Base-by-base conservation (phyloP, 352 stramenopile species). In the Pelagophyceae sp. region DNA sequence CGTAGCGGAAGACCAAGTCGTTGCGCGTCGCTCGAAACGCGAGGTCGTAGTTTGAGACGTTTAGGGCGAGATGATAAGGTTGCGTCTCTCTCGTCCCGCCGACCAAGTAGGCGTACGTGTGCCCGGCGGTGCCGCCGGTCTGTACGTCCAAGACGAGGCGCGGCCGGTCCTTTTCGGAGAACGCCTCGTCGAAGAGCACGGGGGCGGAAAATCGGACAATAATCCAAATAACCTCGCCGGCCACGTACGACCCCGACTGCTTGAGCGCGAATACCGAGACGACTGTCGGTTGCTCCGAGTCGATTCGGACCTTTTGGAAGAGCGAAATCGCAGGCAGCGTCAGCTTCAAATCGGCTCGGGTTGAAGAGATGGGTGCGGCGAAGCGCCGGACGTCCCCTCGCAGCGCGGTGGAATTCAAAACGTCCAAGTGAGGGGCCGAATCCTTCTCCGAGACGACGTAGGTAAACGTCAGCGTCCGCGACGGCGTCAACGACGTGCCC, bases 201-300 rank as follows among this genome's bases (percentile, higher is more conserved):
- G 87, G 78, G 6, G 78, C 76, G 0, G 87, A 89, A 86, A 87
- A 93, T 50, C 87, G 71, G 15, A 89, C 80, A 2, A 89, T 84
- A 0, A 92, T 76, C 65, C 91, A 87, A 6, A 92, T 78, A 32
- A 83, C 88, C 71, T 93, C 87, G 2, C 87, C 84, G 32, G 83
- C 77, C 27, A 88, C 85, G 69, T 89, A 93, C 0, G 65, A 79
- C 0, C 86, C 85, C 25, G 85, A 78, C 0, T 81, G 74, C 60
- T 92, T 92, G 80, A 88, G 89, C 20, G 85, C 89, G 77, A 83
- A 91, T 2, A 92, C 76, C 19, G 89, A 83, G 0, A 40, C 35
- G 20, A 90, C 77, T 38, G 76, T 82, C 0, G 86, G 86, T 33
- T 32, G 51, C 38, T 86, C 81, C 0, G 86, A 90, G 75, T 40